Percentiles rank a stretch among this genome's conserved stretches.
Conservation (phyloP, 768 basidiomycete genomes). For the Sutorius australiensis region DNA sequence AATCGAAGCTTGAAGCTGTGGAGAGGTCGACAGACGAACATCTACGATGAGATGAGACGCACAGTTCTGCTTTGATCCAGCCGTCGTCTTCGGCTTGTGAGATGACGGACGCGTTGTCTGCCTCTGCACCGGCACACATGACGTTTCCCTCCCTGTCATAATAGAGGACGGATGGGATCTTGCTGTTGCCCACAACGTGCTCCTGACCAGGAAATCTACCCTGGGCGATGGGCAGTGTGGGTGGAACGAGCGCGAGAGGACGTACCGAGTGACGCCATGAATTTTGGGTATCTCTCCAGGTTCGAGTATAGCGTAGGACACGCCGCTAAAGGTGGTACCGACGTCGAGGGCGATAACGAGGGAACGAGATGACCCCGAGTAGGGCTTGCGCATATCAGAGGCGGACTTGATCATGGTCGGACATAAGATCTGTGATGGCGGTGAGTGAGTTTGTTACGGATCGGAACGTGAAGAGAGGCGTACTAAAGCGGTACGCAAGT, state of each 20-base stretch:
- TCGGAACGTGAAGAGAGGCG: not conserved
- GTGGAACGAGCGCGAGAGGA: not conserved
- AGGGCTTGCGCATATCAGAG: constrained; percentile 71
- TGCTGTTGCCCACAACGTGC: constrained; percentile 80
- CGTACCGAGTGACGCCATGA: constrained; percentile 72
- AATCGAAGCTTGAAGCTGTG: constrained; percentile 76
- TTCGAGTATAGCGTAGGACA: constrained; percentile 79
- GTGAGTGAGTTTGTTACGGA: not conserved
- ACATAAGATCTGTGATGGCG: not conserved
- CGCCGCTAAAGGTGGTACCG: constrained; percentile 81
- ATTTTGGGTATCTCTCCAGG: constrained; percentile 81
- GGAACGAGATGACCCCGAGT: constrained; percentile 56
- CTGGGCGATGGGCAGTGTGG: constrained; percentile 15
- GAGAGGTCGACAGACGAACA: not conserved
- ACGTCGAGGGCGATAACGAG: constrained; percentile 79
- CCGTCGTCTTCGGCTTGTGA: constrained; percentile 73
- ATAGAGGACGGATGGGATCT: constrained; percentile 76
- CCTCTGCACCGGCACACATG: constrained; percentile 75
- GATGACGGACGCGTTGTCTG: constrained; percentile 53
- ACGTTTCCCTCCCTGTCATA: constrained; percentile 64
- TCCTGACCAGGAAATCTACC: constrained; percentile 78
- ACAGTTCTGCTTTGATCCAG: constrained; percentile 78
- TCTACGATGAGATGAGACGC: constrained; percentile 26
- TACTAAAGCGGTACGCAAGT: not conserved
- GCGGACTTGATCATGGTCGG: constrained; percentile 44